Evolutionary conservation across 306 rosid species (phyloP).

Genomic region (Cucumis cinereus): DNA sequence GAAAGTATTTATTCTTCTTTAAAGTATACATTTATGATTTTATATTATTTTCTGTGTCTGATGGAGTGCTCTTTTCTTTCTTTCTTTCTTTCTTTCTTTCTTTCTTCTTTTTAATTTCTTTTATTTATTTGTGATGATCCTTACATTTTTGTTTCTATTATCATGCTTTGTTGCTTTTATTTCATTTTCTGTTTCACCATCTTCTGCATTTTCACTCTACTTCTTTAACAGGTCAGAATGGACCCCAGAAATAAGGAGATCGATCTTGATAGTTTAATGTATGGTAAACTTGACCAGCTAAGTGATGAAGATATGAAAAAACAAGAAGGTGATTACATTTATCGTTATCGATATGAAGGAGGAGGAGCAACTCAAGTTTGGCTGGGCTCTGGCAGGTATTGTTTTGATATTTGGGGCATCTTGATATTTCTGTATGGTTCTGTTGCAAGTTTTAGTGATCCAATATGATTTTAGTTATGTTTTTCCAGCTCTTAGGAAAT

Average conservation of each 20-base stretch:
- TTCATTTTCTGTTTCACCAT: not conserved
- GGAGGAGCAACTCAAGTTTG: constrained; percentile 98
- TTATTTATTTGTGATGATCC: not conserved
- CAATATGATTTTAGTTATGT: not conserved
- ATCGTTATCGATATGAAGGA: constrained; percentile 85
- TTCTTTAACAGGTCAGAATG: constrained; percentile 57
- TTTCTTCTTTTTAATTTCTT: not conserved
- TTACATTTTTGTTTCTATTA: not conserved
- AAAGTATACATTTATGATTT: not conserved
- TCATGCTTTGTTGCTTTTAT: constrained; percentile 1
- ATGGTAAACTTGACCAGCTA: constrained; percentile 47
- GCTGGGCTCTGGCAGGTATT: constrained; percentile 90
- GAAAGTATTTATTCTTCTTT: not conserved
- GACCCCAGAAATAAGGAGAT: constrained; percentile 78
- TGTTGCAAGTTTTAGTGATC: not conserved
- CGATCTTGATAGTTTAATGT: constrained; percentile 61
- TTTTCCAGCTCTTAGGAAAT: not conserved
- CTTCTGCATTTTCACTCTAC: not conserved
- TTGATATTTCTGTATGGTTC: not conserved
- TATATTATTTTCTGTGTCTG: not conserved
- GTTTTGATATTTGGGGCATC: not conserved
- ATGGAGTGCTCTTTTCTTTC: not conserved
- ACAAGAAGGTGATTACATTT: constrained; percentile 83
- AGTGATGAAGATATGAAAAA: constrained; percentile 67
- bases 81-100: not conserved